A percentile compares a stretch with the other conserved stretches of the same genome.
Evolutionary conservation across 192 early-diverging fungal species (phyloP).

Genomic region (Oehlia diaphana): DNA sequence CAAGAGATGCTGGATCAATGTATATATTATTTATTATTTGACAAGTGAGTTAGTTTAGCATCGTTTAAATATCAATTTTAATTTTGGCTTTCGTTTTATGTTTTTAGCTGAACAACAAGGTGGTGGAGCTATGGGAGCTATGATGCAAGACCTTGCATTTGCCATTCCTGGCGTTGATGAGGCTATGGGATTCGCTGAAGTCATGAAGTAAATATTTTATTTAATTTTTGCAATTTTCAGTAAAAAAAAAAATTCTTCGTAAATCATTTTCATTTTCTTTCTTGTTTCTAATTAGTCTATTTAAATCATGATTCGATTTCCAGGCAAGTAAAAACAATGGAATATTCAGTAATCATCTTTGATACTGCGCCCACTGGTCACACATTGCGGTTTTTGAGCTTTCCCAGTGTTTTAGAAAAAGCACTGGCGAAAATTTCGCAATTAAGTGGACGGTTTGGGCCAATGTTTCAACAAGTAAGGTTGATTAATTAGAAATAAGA

Average conservation of each 20-base stretch:
- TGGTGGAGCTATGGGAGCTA: conserved; percentile 75
- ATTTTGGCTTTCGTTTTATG: conserved; percentile 5
- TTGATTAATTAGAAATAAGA: not conserved
- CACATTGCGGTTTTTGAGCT: conserved; percentile 97
- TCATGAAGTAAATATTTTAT: conserved; percentile 86
- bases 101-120: conserved; percentile 60
- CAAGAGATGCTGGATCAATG: conserved; percentile 98
- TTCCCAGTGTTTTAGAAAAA: conserved; percentile 97
- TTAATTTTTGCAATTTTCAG: not conserved
- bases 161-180: conserved; percentile 99
- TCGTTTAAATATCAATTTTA: not conserved
- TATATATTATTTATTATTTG: conserved; percentile 33
- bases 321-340: conserved; percentile 97
- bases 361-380: conserved; percentile 99
- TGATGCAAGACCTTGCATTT: conserved; percentile 98
- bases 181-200: conserved; percentile 99
- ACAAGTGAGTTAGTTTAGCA: conserved; percentile 22
- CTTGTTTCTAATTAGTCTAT: not conserved
- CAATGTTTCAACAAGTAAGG: conserved; percentile 86
- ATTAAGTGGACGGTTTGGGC: conserved; percentile 90
- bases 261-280: not conserved
- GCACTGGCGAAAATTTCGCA: conserved; percentile 94
- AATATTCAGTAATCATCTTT: conserved; percentile 98
- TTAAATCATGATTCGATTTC: not conserved
- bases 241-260: not conserved